Evolutionary conservation across 1,139 yeast genomes (phyloP).

Genomic region (Yamadazyma blattariae): DNA sequence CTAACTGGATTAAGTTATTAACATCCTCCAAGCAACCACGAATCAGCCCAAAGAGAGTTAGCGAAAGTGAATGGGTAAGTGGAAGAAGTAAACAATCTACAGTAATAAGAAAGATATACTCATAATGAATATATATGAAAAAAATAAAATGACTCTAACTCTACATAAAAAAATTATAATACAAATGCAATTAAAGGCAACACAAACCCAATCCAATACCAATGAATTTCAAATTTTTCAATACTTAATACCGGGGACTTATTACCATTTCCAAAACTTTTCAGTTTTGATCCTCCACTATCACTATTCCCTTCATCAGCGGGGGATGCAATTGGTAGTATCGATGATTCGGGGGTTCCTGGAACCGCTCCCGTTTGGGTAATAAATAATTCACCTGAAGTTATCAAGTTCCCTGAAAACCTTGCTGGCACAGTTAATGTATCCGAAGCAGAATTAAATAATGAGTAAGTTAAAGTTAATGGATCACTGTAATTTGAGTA

Average conservation of each 20-base stretch:
- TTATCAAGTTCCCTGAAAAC: conserved; percentile 30
- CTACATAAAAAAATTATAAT: too few relatives aligned
- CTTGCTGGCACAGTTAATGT: conserved; percentile 32
- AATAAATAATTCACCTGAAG: conserved; percentile 31
- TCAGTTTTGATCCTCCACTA: too few relatives aligned
- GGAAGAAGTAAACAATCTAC: too few relatives aligned
- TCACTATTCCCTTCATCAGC: background rate
- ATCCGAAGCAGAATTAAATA: conserved; percentile 12
- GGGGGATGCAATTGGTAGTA: conserved; percentile 3
- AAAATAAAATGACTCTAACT: too few relatives aligned
- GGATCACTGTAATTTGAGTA: conserved; percentile 12
- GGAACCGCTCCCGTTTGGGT: conserved; percentile 9
- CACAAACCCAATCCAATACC: conserved; percentile 2
- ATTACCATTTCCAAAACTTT: background rate
- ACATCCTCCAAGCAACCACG: too few relatives aligned
- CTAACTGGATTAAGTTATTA: too few relatives aligned
- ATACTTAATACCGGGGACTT: background rate
- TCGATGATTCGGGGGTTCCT: conserved; percentile 7
- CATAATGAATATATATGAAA: too few relatives aligned
- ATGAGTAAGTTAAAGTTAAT: conserved; percentile 19
- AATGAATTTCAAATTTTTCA: background rate
- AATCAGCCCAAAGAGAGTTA: too few relatives aligned
- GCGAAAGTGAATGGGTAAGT: too few relatives aligned
- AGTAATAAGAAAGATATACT: too few relatives aligned
- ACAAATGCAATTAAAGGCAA: conserved; percentile 1